Conservation (phyloP, 1,284 basidiomycete genomes). For the Apiotrichum mycotoxinovorans region DNA sequence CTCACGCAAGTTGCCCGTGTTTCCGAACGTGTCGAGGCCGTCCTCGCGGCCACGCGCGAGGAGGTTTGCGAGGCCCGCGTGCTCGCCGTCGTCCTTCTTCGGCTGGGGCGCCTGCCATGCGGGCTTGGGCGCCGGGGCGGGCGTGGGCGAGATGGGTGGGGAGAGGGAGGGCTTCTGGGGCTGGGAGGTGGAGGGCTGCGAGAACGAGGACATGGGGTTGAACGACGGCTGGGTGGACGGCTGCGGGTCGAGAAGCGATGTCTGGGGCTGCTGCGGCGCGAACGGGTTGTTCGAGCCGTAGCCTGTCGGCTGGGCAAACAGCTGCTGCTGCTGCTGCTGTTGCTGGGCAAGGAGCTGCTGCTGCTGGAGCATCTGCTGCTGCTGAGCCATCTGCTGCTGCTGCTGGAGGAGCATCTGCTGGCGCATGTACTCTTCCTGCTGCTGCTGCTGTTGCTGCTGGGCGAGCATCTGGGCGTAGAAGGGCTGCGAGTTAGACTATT, state of each 20-base stretch:
- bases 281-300: conserved; percentile 94
- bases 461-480: conserved; percentile 51
- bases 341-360: conserved; percentile 56
- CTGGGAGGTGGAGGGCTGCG: conserved; percentile 18
- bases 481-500: conserved; percentile 42
- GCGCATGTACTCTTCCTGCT: conserved; percentile 55
- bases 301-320: conserved; percentile 57
- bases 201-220: conserved; percentile 27
- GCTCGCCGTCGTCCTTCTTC: conserved; percentile 60
- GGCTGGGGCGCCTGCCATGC: conserved; percentile 32
- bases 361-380: conserved; percentile 49
- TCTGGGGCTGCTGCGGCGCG: conserved; percentile 52
- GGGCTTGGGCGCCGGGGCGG: conserved; percentile 32
- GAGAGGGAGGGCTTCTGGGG: conserved; percentile 18
- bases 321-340: conserved; percentile 54
- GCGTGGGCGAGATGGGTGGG: conserved; percentile 26
- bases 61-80: conserved; percentile 70
- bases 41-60: conserved; percentile 75
- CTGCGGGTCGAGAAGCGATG: conserved; percentile 27
- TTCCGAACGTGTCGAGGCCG: conserved; percentile 91
- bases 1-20: conserved; percentile 70
- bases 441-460: conserved; percentile 54
- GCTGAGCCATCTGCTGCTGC: conserved; percentile 58
- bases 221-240: conserved; percentile 20
- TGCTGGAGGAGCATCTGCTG: conserved; percentile 54